Conservation (phyloP, 495 filamentous ascomycete genomes). For the Xylaria venustula region DNA sequence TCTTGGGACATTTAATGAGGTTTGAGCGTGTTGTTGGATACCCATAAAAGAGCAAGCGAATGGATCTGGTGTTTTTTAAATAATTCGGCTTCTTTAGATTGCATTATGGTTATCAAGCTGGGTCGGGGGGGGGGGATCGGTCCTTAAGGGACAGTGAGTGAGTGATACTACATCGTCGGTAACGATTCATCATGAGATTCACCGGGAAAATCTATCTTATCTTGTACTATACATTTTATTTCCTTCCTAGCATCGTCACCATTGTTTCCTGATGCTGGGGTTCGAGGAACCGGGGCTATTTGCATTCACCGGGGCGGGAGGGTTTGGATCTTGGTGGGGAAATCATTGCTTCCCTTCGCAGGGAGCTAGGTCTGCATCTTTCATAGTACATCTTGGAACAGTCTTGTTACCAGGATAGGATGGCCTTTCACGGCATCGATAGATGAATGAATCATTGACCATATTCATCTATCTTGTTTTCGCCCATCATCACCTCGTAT, state of each 20-base stretch:
- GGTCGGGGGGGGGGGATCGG: not conserved
- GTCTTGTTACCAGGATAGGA: too few relatives aligned
- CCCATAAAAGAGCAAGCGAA: slow-evolving; percentile 3
- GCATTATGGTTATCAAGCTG: not conserved
- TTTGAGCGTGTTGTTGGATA: slow-evolving; percentile 2
- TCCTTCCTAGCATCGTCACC: not conserved
- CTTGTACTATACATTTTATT: not conserved
- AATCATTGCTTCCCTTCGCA: too few relatives aligned
- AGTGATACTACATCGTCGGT: not conserved
- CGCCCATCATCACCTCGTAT: too few relatives aligned
- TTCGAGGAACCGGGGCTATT: not conserved
- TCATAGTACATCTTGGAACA: too few relatives aligned
- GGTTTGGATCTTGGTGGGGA: not conserved
- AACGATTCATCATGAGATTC: not conserved
- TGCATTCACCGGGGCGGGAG: not conserved
- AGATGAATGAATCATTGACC: too few relatives aligned
- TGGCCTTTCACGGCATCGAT: too few relatives aligned
- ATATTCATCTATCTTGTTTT: too few relatives aligned
- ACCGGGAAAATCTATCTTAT: not conserved
- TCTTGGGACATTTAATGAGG: not conserved
- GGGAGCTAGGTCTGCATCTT: too few relatives aligned
- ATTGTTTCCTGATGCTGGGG: not conserved
- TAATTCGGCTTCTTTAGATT: not conserved
- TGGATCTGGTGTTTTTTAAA: not conserved
- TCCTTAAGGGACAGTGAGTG: not conserved